phyloP scores from a whole-genome alignment of 2,329 filamentous ascomycete genomes.

The Balansia obtecta region DNA sequence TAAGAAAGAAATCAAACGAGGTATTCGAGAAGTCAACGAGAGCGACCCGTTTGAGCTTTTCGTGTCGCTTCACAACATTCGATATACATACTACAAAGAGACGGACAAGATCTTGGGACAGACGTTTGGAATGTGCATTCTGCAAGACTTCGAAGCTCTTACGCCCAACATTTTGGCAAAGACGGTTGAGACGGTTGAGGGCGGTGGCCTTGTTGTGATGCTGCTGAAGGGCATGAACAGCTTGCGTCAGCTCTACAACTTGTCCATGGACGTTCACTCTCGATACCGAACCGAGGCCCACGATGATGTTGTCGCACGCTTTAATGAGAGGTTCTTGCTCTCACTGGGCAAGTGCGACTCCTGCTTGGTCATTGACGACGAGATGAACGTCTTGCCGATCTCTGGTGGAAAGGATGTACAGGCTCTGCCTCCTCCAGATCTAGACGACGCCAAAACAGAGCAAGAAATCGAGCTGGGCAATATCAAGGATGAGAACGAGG shows the following conservation, averaged over 20 bases:
- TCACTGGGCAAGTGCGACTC: slow-evolving; percentile 91
- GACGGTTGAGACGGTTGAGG: slow-evolving; percentile 95
- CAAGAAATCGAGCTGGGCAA: slow-evolving; percentile 65
- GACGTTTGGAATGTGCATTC: slow-evolving; percentile 95
- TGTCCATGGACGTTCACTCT: slow-evolving; percentile 97
- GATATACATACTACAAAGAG: slow-evolving; percentile 99
- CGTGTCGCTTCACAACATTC: slow-evolving; percentile 89
- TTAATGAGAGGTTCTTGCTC: slow-evolving; percentile 95
- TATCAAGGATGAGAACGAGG: slow-evolving; percentile 78
- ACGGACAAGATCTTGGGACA: slow-evolving; percentile 97
- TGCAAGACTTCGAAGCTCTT: slow-evolving; percentile 95
- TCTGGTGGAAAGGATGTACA: slow-evolving; percentile 88
- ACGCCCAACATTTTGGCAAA: slow-evolving; percentile 93
- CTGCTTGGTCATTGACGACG: slow-evolving; percentile 92
- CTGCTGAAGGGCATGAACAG: slow-evolving; percentile 94
- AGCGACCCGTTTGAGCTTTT: slow-evolving; percentile 97
- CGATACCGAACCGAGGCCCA: slow-evolving; percentile 94
- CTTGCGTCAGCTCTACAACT: slow-evolving; percentile 89
- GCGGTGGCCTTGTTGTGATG: slow-evolving; percentile 81
- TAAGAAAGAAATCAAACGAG: slow-evolving; percentile 94
- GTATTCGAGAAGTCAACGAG: slow-evolving; percentile 79
- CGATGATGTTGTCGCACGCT: slow-evolving; percentile 84
- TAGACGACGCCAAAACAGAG: slow-evolving; percentile 59
- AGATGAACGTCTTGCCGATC: slow-evolving; percentile 92
- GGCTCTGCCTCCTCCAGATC: slow-evolving; percentile 62